Conservation (phyloP, 2,329 filamentous ascomycete genomes). For the Penicillium sp. region DNA sequence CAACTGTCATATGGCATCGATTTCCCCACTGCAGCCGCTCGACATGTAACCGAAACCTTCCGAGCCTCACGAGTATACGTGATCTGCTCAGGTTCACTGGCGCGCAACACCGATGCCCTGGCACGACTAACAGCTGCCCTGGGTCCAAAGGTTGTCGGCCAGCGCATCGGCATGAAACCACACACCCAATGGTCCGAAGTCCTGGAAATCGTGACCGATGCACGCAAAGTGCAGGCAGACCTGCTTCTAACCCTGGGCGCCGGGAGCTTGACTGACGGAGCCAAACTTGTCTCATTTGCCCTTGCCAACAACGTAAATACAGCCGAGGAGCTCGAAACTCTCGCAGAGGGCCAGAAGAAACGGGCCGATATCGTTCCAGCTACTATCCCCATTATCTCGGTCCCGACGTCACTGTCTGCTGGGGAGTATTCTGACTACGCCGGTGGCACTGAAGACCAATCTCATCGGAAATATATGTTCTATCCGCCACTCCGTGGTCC, state of each 20-base stretch:
- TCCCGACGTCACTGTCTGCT: constrained; percentile 1
- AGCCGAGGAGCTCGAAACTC: background rate
- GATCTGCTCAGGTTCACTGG: background rate
- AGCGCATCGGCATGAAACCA: background rate
- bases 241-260: background rate
- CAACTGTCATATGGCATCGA: background rate
- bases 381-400: background rate
- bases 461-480: background rate
- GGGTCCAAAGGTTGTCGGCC: background rate
- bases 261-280: background rate
- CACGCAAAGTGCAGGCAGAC: constrained; percentile 1
- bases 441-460: background rate
- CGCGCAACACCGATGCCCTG: background rate
- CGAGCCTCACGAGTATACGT: background rate
- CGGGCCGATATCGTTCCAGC: background rate
- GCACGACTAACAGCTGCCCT: background rate
- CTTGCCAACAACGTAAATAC: background rate
- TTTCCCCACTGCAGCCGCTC: background rate
- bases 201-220: constrained; percentile 1
- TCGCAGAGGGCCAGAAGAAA: background rate
- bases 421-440: constrained; percentile 1
- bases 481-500: background rate
- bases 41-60: background rate
- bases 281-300: constrained; percentile 1
- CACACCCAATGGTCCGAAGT: constrained; percentile 2